phyloP scores from a whole-genome alignment of 768 basidiomycete species.

The Kwoniella dejecticola region DNA sequence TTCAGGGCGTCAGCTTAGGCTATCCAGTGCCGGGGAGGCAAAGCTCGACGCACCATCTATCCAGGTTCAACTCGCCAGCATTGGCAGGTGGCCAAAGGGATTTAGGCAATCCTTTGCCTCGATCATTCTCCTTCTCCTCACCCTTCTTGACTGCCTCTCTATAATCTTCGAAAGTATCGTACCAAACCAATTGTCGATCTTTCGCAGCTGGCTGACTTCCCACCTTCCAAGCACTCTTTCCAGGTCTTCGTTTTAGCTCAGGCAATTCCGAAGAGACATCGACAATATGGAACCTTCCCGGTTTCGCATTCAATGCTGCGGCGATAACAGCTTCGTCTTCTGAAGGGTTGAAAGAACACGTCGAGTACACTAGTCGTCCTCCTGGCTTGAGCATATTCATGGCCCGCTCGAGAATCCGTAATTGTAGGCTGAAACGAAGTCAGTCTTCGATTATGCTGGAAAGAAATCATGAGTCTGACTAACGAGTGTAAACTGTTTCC shows the following conservation, averaged over 20 bases:
- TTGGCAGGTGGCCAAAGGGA: conserved; percentile 80
- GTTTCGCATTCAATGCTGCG: conserved; percentile 71
- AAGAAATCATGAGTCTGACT: conserved; percentile 37
- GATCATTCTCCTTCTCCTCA: conserved; percentile 64
- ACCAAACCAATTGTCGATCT: conserved; percentile 29
- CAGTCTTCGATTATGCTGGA: not conserved
- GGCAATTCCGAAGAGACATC: conserved; percentile 75
- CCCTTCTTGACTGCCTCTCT: conserved; percentile 58
- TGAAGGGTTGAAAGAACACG: conserved; percentile 92
- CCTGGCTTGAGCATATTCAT: conserved; percentile 83
- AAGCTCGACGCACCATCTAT: conserved; percentile 66
- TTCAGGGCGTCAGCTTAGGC: conserved; percentile 5
- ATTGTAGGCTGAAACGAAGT: conserved; percentile 67
- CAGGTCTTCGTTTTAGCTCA: conserved; percentile 71
- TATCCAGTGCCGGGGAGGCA: not conserved
- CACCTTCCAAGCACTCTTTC: conserved; percentile 76
- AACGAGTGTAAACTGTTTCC: conserved; percentile 89
- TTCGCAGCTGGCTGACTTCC: conserved; percentile 55
- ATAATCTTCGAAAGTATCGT: conserved; percentile 64
- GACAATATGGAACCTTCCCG: conserved; percentile 68
- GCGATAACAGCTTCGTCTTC: conserved; percentile 97
- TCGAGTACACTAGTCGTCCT: conserved; percentile 96
- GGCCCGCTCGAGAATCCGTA: conserved; percentile 86
- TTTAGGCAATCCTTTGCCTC: conserved; percentile 50
- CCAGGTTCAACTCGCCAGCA: conserved; percentile 64